A percentile compares a stretch with the other conserved stretches of the same genome.
These are phyloP conservation scores for Rhizoclosmatium globosum DNA, from an alignment of 192 early-diverging fungal genomes.

Conservation along the genomic window DNA sequence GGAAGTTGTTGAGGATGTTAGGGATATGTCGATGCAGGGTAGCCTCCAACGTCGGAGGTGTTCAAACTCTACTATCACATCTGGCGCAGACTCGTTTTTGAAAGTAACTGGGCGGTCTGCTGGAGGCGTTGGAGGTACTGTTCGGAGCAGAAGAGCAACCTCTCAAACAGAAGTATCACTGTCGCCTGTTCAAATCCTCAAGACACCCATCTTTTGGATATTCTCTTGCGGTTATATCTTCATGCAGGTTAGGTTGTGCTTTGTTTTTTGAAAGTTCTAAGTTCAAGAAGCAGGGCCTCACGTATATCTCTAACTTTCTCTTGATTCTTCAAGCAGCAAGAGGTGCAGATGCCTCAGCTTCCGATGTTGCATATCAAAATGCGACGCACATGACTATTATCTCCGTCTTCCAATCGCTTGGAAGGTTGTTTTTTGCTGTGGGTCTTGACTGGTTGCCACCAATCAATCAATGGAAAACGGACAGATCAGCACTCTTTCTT, in stretches of 20 bases:
- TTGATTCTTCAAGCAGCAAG: slow-evolving; percentile 24
- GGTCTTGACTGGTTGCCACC: slow-evolving; percentile 16
- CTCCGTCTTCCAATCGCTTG: slow-evolving; percentile 34
- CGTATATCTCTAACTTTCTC: slow-evolving; percentile 42
- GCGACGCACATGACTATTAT: slow-evolving; percentile 41
- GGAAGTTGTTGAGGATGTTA: too few relatives aligned
- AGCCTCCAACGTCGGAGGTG: too few relatives aligned
- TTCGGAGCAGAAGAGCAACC: too few relatives aligned
- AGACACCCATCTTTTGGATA: slow-evolving; percentile 36
- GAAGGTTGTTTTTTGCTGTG: slow-evolving; percentile 15
- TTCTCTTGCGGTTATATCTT: slow-evolving; percentile 19
- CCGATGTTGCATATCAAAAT: neutral
- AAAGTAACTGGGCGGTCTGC: too few relatives aligned
- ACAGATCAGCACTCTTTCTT: slow-evolving; percentile 36
- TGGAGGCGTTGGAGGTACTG: neutral
- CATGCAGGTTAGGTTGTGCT: neutral
- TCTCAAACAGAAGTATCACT: too few relatives aligned
- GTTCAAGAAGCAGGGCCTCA: slow-evolving; percentile 37
- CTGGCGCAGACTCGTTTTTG: too few relatives aligned
- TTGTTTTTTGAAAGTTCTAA: neutral
- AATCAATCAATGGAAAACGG: neutral
- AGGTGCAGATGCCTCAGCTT: neutral
- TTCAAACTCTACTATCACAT: too few relatives aligned
- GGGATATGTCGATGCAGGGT: too few relatives aligned
- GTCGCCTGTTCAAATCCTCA: slow-evolving; percentile 28